Evolutionary conservation across 305 asterid genomes (phyloP).

Genomic region (Fraxinus platypoda): DNA sequence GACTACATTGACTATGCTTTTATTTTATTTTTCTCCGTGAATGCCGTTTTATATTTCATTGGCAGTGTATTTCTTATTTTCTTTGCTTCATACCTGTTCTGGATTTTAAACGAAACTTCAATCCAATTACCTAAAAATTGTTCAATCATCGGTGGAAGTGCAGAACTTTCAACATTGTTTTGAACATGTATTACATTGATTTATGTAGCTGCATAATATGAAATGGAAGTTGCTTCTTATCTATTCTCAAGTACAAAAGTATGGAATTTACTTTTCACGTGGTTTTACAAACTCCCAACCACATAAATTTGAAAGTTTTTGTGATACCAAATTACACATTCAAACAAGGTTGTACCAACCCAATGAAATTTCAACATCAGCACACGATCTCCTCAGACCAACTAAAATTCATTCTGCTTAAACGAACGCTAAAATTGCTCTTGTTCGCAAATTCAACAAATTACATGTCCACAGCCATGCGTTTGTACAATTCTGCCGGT

Average conservation of each 20-base stretch:
- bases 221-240: neutral
- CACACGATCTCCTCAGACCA: neutral
- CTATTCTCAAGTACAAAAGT: neutral
- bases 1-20: neutral
- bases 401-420: neutral
- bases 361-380: neutral
- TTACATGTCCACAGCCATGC: conserved; percentile 42
- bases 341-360: neutral
- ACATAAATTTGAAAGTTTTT: conserved; percentile 1
- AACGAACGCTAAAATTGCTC: neutral
- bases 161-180: neutral
- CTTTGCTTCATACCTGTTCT: neutral
- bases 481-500: conserved; percentile 39
- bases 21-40: neutral
- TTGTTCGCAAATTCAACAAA: neutral
- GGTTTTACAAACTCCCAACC: neutral
- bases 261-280: neutral
- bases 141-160: neutral
- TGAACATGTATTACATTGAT: neutral
- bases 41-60: neutral
- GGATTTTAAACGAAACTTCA: neutral
- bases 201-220: neutral
- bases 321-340: neutral
- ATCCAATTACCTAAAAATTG: neutral
- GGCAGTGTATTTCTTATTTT: neutral